phyloP scores from a whole-genome alignment of 352 stramenopile genomes.

The Elongisporangium prolatum region DNA sequence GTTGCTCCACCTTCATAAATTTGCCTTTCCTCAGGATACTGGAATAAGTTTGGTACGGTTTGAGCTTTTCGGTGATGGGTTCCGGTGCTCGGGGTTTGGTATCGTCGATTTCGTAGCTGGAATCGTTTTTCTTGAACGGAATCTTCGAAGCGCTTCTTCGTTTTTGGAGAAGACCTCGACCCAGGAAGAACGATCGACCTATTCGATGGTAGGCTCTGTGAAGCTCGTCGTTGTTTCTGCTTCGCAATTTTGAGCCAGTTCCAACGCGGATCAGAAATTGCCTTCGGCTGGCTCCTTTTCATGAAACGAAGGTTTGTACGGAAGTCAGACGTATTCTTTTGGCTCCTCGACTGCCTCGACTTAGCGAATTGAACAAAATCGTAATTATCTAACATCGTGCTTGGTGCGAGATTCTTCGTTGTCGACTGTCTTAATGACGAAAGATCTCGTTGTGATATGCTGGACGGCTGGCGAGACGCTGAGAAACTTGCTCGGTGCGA shows the following conservation, averaged over 20 bases:
- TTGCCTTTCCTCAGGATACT: slow-evolving; percentile 2
- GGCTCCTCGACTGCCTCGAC: slow-evolving; percentile 3
- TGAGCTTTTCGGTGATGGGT: background rate
- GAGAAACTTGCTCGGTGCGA: background rate
- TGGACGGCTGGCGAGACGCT: background rate
- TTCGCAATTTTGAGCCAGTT: slow-evolving; percentile 39
- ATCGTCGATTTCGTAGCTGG: slow-evolving; percentile 44
- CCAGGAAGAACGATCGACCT: slow-evolving; percentile 1
- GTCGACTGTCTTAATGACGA: background rate
- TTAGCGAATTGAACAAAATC: slow-evolving; percentile 6
- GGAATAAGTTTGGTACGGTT: slow-evolving; percentile 8
- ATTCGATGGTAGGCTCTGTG: slow-evolving; percentile 1
- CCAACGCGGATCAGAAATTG: slow-evolving; percentile 35
- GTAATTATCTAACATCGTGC: slow-evolving; percentile 36
- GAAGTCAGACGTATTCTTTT: slow-evolving; percentile 3
- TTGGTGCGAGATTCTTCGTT: slow-evolving; percentile 7
- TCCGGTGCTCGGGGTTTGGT: slow-evolving; percentile 11
- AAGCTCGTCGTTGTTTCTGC: slow-evolving; percentile 21
- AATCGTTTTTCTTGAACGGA: slow-evolving; percentile 45
- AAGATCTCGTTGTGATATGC: background rate
- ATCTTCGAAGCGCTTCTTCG: slow-evolving; percentile 16
- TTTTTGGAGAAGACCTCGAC: slow-evolving; percentile 1
- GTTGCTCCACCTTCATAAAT: background rate
- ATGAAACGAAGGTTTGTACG: slow-evolving; percentile 33
- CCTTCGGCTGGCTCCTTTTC: slow-evolving; percentile 23